Base-by-base conservation (phyloP, 371 early-diverging fungal species). In the Rhizopus microsporus region DNA sequence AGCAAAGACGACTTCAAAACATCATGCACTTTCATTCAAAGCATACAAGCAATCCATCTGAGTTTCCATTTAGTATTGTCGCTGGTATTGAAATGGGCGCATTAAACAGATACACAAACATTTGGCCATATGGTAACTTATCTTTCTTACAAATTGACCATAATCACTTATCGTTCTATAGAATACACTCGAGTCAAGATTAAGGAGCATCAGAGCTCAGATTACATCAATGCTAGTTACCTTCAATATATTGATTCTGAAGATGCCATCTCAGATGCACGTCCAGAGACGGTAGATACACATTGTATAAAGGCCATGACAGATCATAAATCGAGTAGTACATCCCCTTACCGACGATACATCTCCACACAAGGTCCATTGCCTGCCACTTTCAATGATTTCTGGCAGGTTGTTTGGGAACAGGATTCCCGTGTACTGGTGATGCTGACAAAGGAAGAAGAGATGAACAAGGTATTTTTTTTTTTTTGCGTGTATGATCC, bases 371-470 rank as follows among this genome's bases (percentile, higher is more conserved):
- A 96, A 72, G 97, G 91, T 0, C 97, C 97, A 12, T 64, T 95
- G 15, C 85, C 88, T 7, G 73, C 84, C 37, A 94, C 96, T 0
- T 78, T 88, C 45, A 81, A 77, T 8, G 95, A 94, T 57, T 97
- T 97, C 62, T 97, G 96, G 96, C 81, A 81, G 46, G 87, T 96
- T 76, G 74, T 90, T 10, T 93, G 91, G 93, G 94, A 96, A 61
- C 90, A 94, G 64, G 60, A 81, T 4, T 72, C 83, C 0, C 65
- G 74, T 4, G 86, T 92, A 4, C 80, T 97, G 30, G 93, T 96
- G 12, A 96, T 96, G 95, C 71, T 97, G 56, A 91, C 97, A 0
- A 84, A 86, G 44, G 88, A 90, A 53, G 86, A 88, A 46, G 96
- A 97, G 71, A 82, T 83, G 57, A 87, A 88, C 3, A 75, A 87